Evolutionary conservation across 805 yeast species (phyloP).

Genomic region (Lipomyces chichibuensis): DNA sequence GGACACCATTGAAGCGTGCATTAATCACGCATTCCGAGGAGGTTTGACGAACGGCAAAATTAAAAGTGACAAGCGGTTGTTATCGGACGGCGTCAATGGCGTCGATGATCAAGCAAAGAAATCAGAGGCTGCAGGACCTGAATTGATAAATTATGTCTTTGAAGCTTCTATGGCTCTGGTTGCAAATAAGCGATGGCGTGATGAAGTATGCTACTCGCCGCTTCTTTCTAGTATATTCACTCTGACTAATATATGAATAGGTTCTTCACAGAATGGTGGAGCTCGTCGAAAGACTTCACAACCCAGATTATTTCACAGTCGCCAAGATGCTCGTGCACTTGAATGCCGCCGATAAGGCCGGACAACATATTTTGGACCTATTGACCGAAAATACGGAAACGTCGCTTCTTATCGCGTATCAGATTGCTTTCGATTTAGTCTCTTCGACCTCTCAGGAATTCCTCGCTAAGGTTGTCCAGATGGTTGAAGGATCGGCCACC

Average conservation of each 20-base stretch:
- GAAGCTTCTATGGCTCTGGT: conserved; percentile 67
- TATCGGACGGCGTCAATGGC: conserved; percentile 23
- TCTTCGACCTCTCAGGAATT: conserved; percentile 89
- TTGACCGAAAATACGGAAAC: conserved; percentile 49
- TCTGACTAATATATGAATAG: neutral
- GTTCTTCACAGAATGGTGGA: conserved; percentile 61
- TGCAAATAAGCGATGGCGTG: conserved; percentile 66
- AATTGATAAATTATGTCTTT: conserved; percentile 71
- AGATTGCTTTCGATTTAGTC: conserved; percentile 93
- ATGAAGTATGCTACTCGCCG: conserved; percentile 46
- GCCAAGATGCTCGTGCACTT: conserved; percentile 87
- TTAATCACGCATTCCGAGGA: conserved; percentile 30
- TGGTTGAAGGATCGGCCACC: conserved; percentile 43
- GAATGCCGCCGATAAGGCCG: conserved; percentile 74
- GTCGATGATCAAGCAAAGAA: conserved; percentile 40
- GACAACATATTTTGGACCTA: conserved; percentile 65
- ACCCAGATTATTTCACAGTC: conserved; percentile 80
- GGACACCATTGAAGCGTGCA: conserved; percentile 59
- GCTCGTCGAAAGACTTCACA: conserved; percentile 58
- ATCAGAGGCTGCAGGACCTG: conserved; percentile 56
- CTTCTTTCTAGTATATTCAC: neutral
- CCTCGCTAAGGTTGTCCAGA: conserved; percentile 55
- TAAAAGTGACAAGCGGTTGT: neutral
- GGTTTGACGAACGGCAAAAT: conserved; percentile 19
- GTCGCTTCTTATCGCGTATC: conserved; percentile 69